Conservation (phyloP, 768 basidiomycete species). For the Podaxis pistillaris region DNA sequence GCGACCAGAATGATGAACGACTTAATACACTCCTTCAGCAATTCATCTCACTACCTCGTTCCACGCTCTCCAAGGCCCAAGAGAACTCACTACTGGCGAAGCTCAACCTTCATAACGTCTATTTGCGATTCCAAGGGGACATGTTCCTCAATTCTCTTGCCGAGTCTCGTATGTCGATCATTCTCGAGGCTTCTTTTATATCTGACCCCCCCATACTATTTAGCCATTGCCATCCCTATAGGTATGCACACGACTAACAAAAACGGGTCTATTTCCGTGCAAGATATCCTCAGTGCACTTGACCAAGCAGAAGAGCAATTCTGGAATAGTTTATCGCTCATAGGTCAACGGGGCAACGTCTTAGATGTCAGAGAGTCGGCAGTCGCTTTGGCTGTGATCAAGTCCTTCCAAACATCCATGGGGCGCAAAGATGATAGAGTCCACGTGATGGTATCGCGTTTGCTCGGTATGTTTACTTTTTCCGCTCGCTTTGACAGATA, state of each 20-base stretch:
- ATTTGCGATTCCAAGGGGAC: conserved; percentile 77
- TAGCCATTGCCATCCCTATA: conserved; percentile 85
- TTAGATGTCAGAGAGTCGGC: conserved; percentile 73
- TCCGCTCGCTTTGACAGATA: neutral
- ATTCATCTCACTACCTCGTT: conserved; percentile 54
- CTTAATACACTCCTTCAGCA: conserved; percentile 57
- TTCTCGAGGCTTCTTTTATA: neutral
- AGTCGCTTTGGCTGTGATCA: conserved; percentile 66
- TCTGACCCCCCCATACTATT: conserved; percentile 5
- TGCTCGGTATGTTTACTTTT: conserved; percentile 51
- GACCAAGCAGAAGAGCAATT: conserved; percentile 69
- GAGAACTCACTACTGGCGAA: conserved; percentile 74
- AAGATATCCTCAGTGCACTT: conserved; percentile 60
- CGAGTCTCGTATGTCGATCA: conserved; percentile 75
- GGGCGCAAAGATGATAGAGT: conserved; percentile 53
- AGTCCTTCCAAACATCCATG: conserved; percentile 78
- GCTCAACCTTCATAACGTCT: conserved; percentile 74
- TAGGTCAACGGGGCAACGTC: conserved; percentile 59
- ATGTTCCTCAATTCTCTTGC: conserved; percentile 88
- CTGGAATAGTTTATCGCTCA: conserved; percentile 59
- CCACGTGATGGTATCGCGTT: conserved; percentile 54
- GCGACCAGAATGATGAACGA: conserved; percentile 51
- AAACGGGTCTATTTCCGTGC: conserved; percentile 41
- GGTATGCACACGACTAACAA: conserved; percentile 52
- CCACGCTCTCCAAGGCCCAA: conserved; percentile 63